Conservation (phyloP, 163 green algal genomes). For the Chlorella variabilis region DNA sequence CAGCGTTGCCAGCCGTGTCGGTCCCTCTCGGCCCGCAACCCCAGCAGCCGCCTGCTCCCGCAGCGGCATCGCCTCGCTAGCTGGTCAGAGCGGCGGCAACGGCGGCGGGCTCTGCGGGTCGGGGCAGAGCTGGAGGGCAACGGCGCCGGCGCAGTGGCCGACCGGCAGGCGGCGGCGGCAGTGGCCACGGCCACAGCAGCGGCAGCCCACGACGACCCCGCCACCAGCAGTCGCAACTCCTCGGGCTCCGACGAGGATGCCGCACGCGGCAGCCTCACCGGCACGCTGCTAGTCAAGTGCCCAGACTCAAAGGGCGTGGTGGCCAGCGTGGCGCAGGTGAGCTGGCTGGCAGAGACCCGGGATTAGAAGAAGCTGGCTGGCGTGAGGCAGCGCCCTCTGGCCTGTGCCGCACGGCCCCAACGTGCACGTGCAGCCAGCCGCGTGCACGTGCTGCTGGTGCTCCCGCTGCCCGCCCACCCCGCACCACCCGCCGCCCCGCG, state of each 20-base stretch:
- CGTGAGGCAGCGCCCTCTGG: too few species aligned
- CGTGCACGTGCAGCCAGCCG: not conserved
- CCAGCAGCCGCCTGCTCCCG: too few species aligned
- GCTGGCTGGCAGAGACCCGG: slow-evolving; percentile 14
- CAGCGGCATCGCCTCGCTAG: not conserved
- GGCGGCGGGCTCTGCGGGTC: not conserved
- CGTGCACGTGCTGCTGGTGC: too few species aligned
- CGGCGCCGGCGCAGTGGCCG: slow-evolving; percentile 6
- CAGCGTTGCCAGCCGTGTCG: not conserved
- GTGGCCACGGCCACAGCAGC: not conserved
- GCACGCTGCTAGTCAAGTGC: slow-evolving; percentile 70
- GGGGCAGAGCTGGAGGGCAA: not conserved
- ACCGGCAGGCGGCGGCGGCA: not conserved
- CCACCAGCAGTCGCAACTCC: not conserved
- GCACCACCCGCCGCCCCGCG: too few species aligned
- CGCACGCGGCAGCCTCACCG: not conserved
- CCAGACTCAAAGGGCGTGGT: slow-evolving; percentile 77
- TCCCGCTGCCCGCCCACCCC: too few species aligned
- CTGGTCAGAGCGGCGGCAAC: too few species aligned
- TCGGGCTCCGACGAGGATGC: not conserved
- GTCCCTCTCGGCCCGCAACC: too few species aligned
- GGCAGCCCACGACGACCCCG: not conserved
- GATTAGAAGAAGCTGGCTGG: not conserved
- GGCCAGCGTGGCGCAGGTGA: slow-evolving; percentile 67
- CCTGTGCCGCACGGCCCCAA: too few species aligned